Conservation (phyloP, 805 yeast genomes). For the Cyberlindnera subsufficiens region DNA sequence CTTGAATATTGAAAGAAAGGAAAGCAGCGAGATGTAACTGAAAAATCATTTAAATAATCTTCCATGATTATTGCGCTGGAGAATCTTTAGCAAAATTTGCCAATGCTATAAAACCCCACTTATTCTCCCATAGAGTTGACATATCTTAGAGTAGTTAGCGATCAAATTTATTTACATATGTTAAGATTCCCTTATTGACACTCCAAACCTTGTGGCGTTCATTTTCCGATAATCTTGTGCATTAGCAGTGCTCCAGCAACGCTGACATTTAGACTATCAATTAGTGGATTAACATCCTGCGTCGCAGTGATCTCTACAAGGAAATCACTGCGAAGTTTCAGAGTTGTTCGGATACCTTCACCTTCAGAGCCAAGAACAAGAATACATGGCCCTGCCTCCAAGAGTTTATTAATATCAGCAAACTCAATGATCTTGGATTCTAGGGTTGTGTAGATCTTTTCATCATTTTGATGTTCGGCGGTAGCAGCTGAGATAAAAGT, state of each 20-base stretch:
- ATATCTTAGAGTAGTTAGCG: not conserved
- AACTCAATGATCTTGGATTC: conserved; percentile 32
- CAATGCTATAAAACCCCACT: no score
- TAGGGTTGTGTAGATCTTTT: conserved; percentile 21
- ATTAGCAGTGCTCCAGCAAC: conserved; percentile 79
- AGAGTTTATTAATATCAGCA: conserved; percentile 37
- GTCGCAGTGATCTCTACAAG: conserved; percentile 30
- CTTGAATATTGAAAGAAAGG: no score
- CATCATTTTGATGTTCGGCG: conserved; percentile 25
- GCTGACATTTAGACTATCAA: conserved; percentile 84
- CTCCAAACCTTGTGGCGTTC: not conserved
- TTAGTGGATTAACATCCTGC: conserved; percentile 28
- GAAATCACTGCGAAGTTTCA: conserved; percentile 52
- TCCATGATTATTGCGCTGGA: no score
- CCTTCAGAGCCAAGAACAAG: conserved; percentile 86
- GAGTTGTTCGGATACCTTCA: conserved; percentile 64
- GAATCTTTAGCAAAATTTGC: no score
- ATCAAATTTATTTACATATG: not conserved
- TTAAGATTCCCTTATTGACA: not conserved
- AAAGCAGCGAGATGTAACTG: no score
- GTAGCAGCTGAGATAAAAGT: conserved; percentile 56
- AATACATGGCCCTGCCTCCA: conserved; percentile 51
- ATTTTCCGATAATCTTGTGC: conserved; percentile 15
- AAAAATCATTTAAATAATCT: no score
- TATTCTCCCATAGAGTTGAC: no score